Evolutionary conservation across 129 eudicot genomes (phyloP), one percentile per base, ranked within the genome.

Genomic region (Oenanthe sinensis): DNA sequence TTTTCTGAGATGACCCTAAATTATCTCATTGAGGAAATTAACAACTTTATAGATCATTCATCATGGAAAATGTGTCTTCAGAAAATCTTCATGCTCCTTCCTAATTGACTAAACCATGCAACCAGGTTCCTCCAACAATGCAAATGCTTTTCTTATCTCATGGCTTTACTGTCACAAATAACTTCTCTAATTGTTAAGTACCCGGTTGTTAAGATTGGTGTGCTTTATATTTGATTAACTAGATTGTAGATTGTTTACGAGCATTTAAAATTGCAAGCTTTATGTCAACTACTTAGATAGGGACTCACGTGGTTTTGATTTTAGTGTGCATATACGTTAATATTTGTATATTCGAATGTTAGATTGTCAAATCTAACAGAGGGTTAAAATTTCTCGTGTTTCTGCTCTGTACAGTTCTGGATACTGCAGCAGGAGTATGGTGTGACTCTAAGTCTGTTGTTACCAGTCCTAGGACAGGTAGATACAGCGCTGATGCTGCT

Each of bases 381-480:
- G 13, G 43, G 22, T 26, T 40, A n/a, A 42, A 19, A 0, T 70
- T n/a, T 84, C 71, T 75, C 19, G 5, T 78, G 47, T 84, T 81
- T 58, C 76, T 74, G 4, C 75, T 85, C 44, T 71, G 52, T 86
- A 40, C 86, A 94, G 98, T 94, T 76, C 87, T 94, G 87, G 97
- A 94, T 83, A 95, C 98, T 81, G 98, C 97, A 75, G 98, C 98
- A 73, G 98, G 98, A 55, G 98, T 95, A 28, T 95, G 98, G 98
- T 95, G 97, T 54, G 98, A 95, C 80, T 90, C 96, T 24, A 88
- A 90, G 83, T 90, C 94, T 22, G 97, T 95, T 62, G 97, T 95
- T 69, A 95, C 98, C 40, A 90, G 87, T 82, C 97, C 98, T 46
- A 86, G 97, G 84, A 91, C 97, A 39, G 97, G 98, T 47, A 86